Conservation (phyloP, 371 early-diverging fungal genomes). For the Mucor plumbeus region DNA sequence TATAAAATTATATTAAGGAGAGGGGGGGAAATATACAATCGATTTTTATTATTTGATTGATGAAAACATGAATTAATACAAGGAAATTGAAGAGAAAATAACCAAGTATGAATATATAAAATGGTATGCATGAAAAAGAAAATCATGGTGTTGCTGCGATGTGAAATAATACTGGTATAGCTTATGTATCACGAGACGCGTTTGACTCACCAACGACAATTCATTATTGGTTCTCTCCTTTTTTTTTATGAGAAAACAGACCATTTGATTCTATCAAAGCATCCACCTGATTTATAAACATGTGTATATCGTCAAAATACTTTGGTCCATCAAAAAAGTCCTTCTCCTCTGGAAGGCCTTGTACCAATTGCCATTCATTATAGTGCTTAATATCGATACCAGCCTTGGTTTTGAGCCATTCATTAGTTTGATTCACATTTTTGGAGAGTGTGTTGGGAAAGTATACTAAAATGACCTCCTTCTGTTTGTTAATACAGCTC, state of each 20-base stretch:
- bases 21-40: neutral
- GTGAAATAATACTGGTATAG: neutral
- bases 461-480: slow-evolving; percentile 13
- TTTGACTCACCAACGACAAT: too few species aligned
- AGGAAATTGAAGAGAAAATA: neutral
- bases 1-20: neutral
- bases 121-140: neutral
- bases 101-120: neutral
- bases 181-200: too few species aligned
- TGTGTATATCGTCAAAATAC: slow-evolving; percentile 25
- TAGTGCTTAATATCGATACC: slow-evolving; percentile 7
- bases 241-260: slow-evolving; percentile 18
- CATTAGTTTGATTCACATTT: slow-evolving; percentile 2
- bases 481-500: slow-evolving; percentile 14
- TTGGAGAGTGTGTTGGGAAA: slow-evolving; percentile 17
- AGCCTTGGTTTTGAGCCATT: slow-evolving; percentile 11
- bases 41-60: neutral
- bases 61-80: neutral
- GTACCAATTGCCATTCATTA: slow-evolving; percentile 14
- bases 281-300: slow-evolving; percentile 29
- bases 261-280: slow-evolving; percentile 25
- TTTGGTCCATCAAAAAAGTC: slow-evolving; percentile 20
- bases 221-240: slow-evolving; percentile 1
- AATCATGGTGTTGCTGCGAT: neutral
- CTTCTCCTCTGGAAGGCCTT: neutral